Conservation (phyloP, 495 filamentous ascomycete species). For the Hyaloscypha finlandica region DNA sequence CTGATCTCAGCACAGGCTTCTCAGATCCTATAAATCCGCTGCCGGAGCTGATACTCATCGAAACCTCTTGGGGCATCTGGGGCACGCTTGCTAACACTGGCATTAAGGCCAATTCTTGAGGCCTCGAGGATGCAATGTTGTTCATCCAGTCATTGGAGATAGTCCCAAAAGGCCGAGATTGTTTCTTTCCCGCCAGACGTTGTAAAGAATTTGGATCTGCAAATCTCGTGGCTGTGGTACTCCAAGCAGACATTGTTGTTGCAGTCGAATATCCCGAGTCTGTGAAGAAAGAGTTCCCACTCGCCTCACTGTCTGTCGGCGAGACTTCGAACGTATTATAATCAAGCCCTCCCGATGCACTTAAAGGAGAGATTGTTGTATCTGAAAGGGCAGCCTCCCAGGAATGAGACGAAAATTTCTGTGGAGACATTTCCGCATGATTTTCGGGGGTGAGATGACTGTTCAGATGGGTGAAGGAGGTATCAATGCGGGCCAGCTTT, state of each 20-base stretch:
- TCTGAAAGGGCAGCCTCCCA: slow-evolving; percentile 9
- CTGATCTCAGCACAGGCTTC: slow-evolving; percentile 16
- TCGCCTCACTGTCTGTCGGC: slow-evolving; percentile 29
- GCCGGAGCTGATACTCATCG: neutral
- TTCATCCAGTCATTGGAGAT: slow-evolving; percentile 9
- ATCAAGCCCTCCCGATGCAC: slow-evolving; percentile 14
- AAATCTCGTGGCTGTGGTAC: slow-evolving; percentile 2
- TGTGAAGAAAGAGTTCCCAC: slow-evolving; percentile 25
- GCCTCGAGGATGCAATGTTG: neutral
- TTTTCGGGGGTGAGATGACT: neutral
- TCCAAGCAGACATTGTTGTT: slow-evolving; percentile 21
- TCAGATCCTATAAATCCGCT: slow-evolving; percentile 10
- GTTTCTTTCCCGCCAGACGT: slow-evolving; percentile 10
- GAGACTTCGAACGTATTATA: slow-evolving; percentile 21
- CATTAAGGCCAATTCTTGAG: neutral
- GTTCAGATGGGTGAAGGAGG: slow-evolving; percentile 20
- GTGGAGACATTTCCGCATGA: neutral
- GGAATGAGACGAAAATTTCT: neutral
- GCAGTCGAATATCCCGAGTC: slow-evolving; percentile 32
- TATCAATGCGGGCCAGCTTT: slow-evolving; percentile 23
- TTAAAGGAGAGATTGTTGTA: slow-evolving; percentile 27
- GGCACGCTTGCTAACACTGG: slow-evolving; percentile 1
- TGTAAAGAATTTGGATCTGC: slow-evolving; percentile 4
- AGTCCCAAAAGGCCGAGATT: neutral
- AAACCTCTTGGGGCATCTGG: neutral